Percentiles rank a stretch among this genome's conserved stretches.
Conservation (phyloP, 306 rosid genomes). For the Medicago arabica region DNA sequence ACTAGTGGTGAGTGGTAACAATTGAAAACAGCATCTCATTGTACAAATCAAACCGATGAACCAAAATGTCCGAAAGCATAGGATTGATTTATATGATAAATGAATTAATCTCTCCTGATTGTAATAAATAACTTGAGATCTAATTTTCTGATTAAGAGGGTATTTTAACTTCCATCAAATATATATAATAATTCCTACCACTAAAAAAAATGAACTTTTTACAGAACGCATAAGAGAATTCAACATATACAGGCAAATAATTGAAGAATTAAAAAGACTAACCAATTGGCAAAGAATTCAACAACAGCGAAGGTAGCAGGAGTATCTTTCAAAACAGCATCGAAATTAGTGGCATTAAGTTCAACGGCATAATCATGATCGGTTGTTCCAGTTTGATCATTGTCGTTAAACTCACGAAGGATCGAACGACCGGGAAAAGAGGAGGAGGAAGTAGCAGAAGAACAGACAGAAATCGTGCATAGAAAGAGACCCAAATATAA, state of each 20-base stretch:
- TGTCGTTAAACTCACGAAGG: constrained; percentile 56
- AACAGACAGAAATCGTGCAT: constrained; percentile 48
- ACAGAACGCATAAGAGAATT: constrained; percentile 13
- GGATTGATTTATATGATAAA: background rate
- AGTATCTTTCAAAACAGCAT: constrained; percentile 70
- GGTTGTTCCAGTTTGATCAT: constrained; percentile 35
- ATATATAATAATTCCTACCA: background rate
- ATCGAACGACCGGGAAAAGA: constrained; percentile 60
- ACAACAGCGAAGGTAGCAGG: constrained; percentile 85
- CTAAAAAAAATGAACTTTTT: background rate
- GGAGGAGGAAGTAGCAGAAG: constrained; percentile 27
- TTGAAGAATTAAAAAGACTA: constrained; percentile 35
- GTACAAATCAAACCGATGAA: constrained; percentile 28
- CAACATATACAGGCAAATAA: background rate
- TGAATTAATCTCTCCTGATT: constrained; percentile 8
- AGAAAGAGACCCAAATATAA: constrained; percentile 48
- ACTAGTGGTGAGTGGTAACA: background rate
- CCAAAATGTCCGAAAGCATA: constrained; percentile 21
- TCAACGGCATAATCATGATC: constrained; percentile 76
- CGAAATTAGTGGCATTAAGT: constrained; percentile 77
- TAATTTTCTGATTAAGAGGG: constrained; percentile 5
- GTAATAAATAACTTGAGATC: constrained; percentile 9
- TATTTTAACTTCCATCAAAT: background rate
- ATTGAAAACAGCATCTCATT: constrained; percentile 12
- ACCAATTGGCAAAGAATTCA: constrained; percentile 93